A percentile compares a stretch with the other conserved stretches of the same genome.
Conservation (phyloP, 2,329 filamentous ascomycete species). For the Penicillium sp. region DNA sequence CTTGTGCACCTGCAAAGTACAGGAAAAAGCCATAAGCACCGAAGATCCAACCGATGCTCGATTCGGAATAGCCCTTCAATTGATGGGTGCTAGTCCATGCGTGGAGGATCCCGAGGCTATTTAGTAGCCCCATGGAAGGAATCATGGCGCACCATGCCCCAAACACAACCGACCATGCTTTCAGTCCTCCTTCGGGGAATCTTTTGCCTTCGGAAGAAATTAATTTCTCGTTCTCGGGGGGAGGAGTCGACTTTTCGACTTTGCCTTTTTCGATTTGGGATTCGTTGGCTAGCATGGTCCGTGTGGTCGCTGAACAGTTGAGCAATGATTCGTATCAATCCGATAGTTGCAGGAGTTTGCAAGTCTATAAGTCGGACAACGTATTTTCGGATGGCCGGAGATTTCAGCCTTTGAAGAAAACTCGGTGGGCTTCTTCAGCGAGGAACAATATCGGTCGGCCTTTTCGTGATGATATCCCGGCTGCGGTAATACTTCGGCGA, state of each 20-base stretch:
- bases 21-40: conserved; percentile 40
- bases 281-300: no score
- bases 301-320: no score
- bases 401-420: background rate
- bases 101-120: conserved; percentile 40
- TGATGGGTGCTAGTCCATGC: conserved; percentile 39
- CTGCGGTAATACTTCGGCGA: background rate
- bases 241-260: background rate
- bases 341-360: no score
- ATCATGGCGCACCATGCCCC: conserved; percentile 45
- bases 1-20: conserved; percentile 22
- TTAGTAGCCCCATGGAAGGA: conserved; percentile 42
- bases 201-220: background rate
- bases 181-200: conserved; percentile 44
- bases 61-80: conserved; percentile 35
- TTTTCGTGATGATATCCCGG: background rate
- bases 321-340: no score
- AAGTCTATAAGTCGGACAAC: background rate
- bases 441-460: no score
- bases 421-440: background rate
- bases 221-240: background rate
- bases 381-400: background rate
- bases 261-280: no score
- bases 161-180: conserved; percentile 46
- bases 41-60: conserved; percentile 43